Evolutionary conservation across 768 basidiomycete genomes (phyloP).

Genomic region (Daedalea quercina): DNA sequence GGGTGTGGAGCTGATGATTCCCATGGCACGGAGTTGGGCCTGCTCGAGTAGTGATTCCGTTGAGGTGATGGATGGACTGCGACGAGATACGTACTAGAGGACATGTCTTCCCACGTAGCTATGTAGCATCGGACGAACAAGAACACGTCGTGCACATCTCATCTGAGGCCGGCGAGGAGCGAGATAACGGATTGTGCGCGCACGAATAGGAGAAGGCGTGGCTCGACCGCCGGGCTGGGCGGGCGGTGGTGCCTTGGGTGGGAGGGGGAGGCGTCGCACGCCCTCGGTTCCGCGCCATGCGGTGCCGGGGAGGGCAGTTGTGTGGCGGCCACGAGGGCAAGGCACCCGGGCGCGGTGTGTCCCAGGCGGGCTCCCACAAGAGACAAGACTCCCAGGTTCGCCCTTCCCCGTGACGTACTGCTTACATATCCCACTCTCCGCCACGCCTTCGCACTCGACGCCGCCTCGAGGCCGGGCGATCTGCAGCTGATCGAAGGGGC

Average conservation of each 20-base stretch:
- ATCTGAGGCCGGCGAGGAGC: neutral
- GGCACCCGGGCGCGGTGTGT: neutral
- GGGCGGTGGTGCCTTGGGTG: neutral
- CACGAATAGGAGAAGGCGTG: neutral
- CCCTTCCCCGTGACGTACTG: conserved; percentile 6
- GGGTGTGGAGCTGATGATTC: neutral
- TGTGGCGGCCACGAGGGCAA: conserved; percentile 3
- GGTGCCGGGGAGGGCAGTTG: neutral
- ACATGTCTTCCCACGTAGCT: neutral
- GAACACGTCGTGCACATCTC: neutral
- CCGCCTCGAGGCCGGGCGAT: conserved; percentile 7
- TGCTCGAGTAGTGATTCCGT: neutral
- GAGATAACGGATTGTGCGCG: neutral
- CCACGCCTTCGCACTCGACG: conserved; percentile 3
- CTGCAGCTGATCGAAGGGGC: conserved; percentile 8
- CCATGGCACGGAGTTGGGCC: conserved; percentile 26
- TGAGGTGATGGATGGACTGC: neutral
- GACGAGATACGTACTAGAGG: neutral
- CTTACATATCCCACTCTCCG: too few relatives aligned
- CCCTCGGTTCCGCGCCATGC: conserved; percentile 13
- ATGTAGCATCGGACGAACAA: neutral
- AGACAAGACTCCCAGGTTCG: too few relatives aligned
- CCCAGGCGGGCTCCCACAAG: neutral
- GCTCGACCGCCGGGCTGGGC: neutral
- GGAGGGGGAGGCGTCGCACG: conserved; percentile 7